Evolutionary conservation across 768 basidiomycete species (phyloP).

Genomic region (Leccinum disarticulatum): DNA sequence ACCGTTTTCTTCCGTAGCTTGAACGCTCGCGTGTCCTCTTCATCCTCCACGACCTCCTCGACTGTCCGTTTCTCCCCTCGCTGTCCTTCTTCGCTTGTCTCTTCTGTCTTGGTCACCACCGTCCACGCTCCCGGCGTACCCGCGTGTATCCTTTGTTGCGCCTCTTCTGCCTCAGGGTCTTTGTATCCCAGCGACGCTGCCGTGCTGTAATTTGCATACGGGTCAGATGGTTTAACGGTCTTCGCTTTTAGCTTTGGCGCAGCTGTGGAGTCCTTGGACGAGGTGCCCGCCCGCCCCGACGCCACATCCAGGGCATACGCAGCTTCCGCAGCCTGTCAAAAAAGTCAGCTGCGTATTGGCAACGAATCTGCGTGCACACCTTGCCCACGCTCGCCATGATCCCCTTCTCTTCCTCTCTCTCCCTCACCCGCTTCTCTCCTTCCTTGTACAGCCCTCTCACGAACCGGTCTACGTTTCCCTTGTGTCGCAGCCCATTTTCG

Average conservation of each 20-base stretch:
- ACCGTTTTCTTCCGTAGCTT: constrained; percentile 67
- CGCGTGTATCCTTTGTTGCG: constrained; percentile 56
- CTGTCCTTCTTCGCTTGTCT: neutral
- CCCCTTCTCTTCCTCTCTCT: constrained; percentile 78
- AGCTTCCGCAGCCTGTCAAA: constrained; percentile 66
- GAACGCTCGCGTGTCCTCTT: constrained; percentile 54
- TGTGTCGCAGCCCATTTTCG: constrained; percentile 90
- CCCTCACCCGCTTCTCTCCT: constrained; percentile 85
- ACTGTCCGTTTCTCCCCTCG: constrained; percentile 36
- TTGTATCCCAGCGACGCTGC: constrained; percentile 78
- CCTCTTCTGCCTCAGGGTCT: constrained; percentile 77
- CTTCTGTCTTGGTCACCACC: constrained; percentile 41
- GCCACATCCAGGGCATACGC: constrained; percentile 78
- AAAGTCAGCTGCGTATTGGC: neutral
- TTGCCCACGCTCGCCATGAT: constrained; percentile 87
- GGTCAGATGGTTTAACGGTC: constrained; percentile 56
- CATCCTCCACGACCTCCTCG: constrained; percentile 44
- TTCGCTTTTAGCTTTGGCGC: constrained; percentile 37
- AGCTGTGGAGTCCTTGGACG: constrained; percentile 22
- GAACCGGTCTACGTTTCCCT: constrained; percentile 91
- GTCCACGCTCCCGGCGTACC: constrained; percentile 82
- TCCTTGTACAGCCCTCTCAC: constrained; percentile 91
- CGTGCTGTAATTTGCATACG: constrained; percentile 85
- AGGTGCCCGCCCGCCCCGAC: constrained; percentile 51
- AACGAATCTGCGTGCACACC: constrained; percentile 37